Evolutionary conservation across 768 basidiomycete species (phyloP), one percentile per base, ranked within the genome.

Genomic region (Neoboletus brunneissimus): DNA sequence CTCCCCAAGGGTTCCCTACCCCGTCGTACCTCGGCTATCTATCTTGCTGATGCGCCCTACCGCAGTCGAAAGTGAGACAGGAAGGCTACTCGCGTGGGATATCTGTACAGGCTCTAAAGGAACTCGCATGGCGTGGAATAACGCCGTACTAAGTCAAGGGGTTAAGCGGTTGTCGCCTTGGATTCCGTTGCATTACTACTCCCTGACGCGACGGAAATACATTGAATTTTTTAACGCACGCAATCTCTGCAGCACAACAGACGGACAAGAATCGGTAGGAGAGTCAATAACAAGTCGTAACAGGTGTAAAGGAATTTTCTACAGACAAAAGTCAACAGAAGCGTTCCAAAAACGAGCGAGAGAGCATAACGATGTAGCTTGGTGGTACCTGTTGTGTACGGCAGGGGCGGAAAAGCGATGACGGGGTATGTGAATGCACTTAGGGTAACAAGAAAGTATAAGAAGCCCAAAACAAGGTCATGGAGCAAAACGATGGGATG

Each of bases 341-440:
- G 37, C 42, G 49, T 63, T 56, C 53, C 42, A 59, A 49, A 58
- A 71, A 69, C 54, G 67, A 67, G 57, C 20, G 64, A 50, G 56
- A 58, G 42, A 61, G 66, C 64, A 68, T 66, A 64, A 60, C 50
- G 59, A 66, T 68, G 37, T 61, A 62, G 58, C 57, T 58, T 58
- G 52, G 55, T 42, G 57, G 48, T 61, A 52, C 59, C 57, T 55
- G 43, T 54, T 62, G 67, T 60, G 60, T 47, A 53, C 54, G 65
- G 62, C 55, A 57, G 52, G 31, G 52, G 56, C 45, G 46, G 60
- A 45, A 32, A 52, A 38, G 55, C 48, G 53, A 54, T 31, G 56
- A 34, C 37, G 35, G 57, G 69, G 65, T 70, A 67, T 67, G 66
- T 47, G 55, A 54, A 48, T 51, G 63, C 53, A 48, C 57, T 56